phyloP scores from a whole-genome alignment of 1,284 basidiomycete genomes.

The Microbotryum intermedium region DNA sequence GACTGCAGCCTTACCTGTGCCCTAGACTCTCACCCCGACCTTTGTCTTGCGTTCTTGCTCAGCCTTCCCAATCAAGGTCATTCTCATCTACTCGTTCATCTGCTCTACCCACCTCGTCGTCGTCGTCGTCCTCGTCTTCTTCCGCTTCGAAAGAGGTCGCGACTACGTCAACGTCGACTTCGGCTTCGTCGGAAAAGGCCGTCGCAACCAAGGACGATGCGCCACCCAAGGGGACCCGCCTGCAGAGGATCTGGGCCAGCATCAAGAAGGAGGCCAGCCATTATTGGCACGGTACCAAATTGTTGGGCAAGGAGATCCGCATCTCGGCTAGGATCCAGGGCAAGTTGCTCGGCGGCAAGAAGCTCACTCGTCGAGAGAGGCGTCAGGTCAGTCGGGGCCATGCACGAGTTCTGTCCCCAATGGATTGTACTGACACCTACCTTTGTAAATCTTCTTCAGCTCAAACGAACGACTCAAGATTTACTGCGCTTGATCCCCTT shows the following conservation, averaged over 20 bases:
- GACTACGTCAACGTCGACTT: conserved; percentile 6
- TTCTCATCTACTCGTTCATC: too few relatives aligned
- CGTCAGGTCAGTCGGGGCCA: conserved; percentile 58
- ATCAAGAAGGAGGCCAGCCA: conserved; percentile 94
- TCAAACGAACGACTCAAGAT: conserved; percentile 88
- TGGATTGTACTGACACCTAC: too few relatives aligned
- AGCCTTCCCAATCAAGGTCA: too few relatives aligned
- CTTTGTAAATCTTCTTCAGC: conserved; percentile 44
- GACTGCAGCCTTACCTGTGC: too few relatives aligned
- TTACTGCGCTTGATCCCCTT: conserved; percentile 88
- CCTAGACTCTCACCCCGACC: too few relatives aligned
- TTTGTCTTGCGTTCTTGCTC: too few relatives aligned
- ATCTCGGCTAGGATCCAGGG: conserved; percentile 82
- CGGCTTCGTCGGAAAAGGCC: conserved; percentile 8
- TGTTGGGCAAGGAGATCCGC: conserved; percentile 86
- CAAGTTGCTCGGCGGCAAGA: conserved; percentile 86
- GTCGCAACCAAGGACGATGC: conserved; percentile 14
- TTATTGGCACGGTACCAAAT: conserved; percentile 95
- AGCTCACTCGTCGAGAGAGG: conserved; percentile 81
- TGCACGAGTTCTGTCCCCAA: neutral
- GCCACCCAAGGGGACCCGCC: conserved; percentile 8
- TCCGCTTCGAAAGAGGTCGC: conserved; percentile 9
- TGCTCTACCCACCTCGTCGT: neutral
- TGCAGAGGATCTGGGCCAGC: conserved; percentile 59
- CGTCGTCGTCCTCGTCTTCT: neutral